Evolutionary conservation across 495 filamentous ascomycete genomes (phyloP), one percentile per base, ranked within the genome.

Genomic region (Pyrenula aspistea): DNA sequence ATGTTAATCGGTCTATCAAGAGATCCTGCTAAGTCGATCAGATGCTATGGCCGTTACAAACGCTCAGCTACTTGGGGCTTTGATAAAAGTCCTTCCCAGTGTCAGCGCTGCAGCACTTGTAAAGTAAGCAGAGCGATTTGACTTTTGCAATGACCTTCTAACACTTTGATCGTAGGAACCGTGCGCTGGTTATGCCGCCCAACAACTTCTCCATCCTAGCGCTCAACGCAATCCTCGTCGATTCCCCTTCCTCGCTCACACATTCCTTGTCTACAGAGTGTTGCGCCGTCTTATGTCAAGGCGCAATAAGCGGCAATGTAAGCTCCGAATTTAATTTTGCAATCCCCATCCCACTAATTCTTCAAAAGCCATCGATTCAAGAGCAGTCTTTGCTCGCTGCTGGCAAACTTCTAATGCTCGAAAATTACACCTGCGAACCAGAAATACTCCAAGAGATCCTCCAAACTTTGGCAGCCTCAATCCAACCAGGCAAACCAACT

Each of bases 351-450:
- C 31, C 54, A 25, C 62, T 66, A 63, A 71, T 25, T 50, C 49
- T 48, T 52, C 2, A 24, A 56, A 62, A 91, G 84, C 76, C 87
- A 51, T 91, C 87, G 67, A 80, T 95, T 56, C 81, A 89, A 53
- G 89, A 96, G 63, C 95, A 96, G 69, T 86, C 79, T 60, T 88
- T 96, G 55, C 79, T 96, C 36, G 94, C 93, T 25, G 87, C 92
- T n/a, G 94, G 93, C 60, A 98, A 98, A 71, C 95, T 87, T 68
- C 79, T 98, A 10, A 78, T 98, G 50, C 76, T 79, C 1, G 78
- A 86, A 24, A 71, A 63, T 58, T 74, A 70, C 54, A 20, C 53
- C 2, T 36, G 49, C 10, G 65, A 71, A 1, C 65, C 63, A 24
- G 89, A 95, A 62, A 75, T 78, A 21, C 85, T 80, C 57, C 93